Evolutionary conservation across 352 stramenopile species (phyloP), one percentile per base, ranked within the genome.

Genomic region (Phytophthora sansomeana): DNA sequence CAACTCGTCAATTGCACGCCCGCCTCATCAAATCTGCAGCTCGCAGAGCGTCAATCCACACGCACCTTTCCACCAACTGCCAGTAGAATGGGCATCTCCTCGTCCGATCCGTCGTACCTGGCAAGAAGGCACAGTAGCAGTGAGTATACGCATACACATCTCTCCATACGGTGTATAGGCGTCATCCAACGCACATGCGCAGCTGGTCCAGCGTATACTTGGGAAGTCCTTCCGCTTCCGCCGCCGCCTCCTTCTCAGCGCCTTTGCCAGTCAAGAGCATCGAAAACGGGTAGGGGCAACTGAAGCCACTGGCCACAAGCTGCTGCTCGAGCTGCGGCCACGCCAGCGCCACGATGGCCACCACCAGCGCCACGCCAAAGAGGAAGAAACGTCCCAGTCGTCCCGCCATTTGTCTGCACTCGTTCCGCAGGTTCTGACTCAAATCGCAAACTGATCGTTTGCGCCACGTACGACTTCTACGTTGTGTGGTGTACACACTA

Each of bases 261-360:
- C 58, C 63, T 6, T 67, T 44, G 41, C 64, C 68, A 1, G 65
- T 63, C 41, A 81, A 39, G 57, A 89, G 68, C 66, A 83, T 53
- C n/a, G 54, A 77, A 65, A 92, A 89, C 1, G 84, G 78, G 69
- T 85, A 95, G 19, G 86, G 86, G 24, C 86, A 95, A 48, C 71
- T 69, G 48, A 80, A 75, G 55, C 82, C 83, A 46, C 69, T 77
- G 19, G 57, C 53, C 26, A 72, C 50, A 50, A 95, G 72, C 48
- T 89, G 70, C 48, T 91, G 75, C 77, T 95, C 86, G 63, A 93
- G 82, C 51, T 81, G 70, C 29, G 86, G 86, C 86, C 86, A 95
- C 29, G 72, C 74, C 42, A 93, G 61, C 43, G 81, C 83, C 24
- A 93, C 46, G 17, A 87, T 67, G 3, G 81, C 81, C 32, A 79